A percentile compares a stretch with the other conserved stretches of the same genome.
These are phyloP conservation scores for Phialemoniopsis sp. DNA, from an alignment of 2,329 filamentous ascomycete genomes.

Conservation along the genomic window DNA sequence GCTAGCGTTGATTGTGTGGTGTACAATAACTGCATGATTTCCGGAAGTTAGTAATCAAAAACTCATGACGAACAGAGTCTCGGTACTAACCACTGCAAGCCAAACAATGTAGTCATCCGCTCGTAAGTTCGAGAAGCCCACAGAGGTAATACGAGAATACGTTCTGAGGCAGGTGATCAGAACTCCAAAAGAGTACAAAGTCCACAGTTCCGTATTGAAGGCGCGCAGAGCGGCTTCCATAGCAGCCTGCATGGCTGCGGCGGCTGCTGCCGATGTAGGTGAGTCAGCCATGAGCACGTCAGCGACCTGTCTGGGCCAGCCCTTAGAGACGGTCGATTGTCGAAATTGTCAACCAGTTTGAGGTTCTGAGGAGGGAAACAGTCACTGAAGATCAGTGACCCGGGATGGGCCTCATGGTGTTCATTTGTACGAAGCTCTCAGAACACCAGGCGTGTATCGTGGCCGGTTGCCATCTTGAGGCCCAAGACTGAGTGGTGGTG, in stretches of 20 bases:
- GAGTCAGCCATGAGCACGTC: not conserved
- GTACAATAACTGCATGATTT: slow-evolving; percentile 40
- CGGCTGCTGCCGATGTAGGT: slow-evolving; percentile 5
- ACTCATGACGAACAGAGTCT: no score
- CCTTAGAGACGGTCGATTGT: no score
- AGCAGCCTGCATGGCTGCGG: slow-evolving; percentile 15
- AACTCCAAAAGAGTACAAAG: slow-evolving; percentile 26
- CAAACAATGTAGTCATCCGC: slow-evolving; percentile 29
- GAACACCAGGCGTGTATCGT: no score
- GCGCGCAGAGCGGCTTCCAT: slow-evolving; percentile 13
- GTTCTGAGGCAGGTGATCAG: slow-evolving; percentile 27
- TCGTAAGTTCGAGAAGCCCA: slow-evolving; percentile 23
- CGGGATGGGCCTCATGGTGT: no score
- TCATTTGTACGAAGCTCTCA: no score
- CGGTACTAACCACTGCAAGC: slow-evolving; percentile 25
- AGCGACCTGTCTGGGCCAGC: not conserved
- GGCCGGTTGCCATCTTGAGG: no score
- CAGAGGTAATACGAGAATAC: slow-evolving; percentile 25
- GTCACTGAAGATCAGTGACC: no score
- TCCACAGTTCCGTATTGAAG: slow-evolving; percentile 28
- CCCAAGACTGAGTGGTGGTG: no score
- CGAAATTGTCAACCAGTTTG: no score
- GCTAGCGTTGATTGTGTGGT: slow-evolving; percentile 41
- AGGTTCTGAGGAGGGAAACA: no score
- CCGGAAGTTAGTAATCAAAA: slow-evolving; percentile 8